Evolutionary conservation across 2,329 filamentous ascomycete genomes (phyloP), one percentile per base, ranked within the genome.

Genomic region (Sporothrix variecibatus): DNA sequence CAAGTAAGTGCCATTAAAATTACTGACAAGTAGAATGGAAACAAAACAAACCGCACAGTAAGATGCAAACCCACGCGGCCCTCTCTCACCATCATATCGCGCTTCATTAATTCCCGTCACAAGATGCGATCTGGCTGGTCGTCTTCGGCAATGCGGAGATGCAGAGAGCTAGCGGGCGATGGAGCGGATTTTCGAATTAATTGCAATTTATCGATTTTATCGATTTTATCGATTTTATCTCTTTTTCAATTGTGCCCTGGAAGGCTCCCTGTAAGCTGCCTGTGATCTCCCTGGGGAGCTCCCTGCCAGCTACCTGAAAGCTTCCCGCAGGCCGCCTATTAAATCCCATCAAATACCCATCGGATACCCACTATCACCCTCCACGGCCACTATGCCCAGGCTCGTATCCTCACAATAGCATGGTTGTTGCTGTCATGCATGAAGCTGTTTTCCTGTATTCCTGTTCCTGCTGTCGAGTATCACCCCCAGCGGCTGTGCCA

Each of bases 61-160:
- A 17, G 11, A 43, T 43, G 43, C 49, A 58, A 70, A 56, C 38
- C 62, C 62, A 40, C 38, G 12, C 62, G 38, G 31, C 31, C 20
- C 31, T 62, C 38, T 43, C 38, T 65, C 38, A 20, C 38, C 23
- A 15, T 23, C 49, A 26, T 26, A 31, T 70, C 49, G 20, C 49
- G 31, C 28, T 28, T 56, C 31, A 26, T 51, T 26, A 40, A 43
- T 31, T 9, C 43, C 68, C 51, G 68, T 58, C 34, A 40, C 34
- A 43, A 58, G 31, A 71, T 58, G 68, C 49, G 68, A 71, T 56
- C 49, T 71, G 49, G 49, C 51, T 58, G 67, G 62, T 46, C 34
- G 62, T 43, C 64, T 68, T 71, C 68, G 51, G 68, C 34, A 71
- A 58, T 71, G 68, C 34, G 68, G 68, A 71, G 51, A 71, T 43